phyloP scores from a whole-genome alignment of 2,329 filamentous ascomycete species.

The Microdochium nivale region DNA sequence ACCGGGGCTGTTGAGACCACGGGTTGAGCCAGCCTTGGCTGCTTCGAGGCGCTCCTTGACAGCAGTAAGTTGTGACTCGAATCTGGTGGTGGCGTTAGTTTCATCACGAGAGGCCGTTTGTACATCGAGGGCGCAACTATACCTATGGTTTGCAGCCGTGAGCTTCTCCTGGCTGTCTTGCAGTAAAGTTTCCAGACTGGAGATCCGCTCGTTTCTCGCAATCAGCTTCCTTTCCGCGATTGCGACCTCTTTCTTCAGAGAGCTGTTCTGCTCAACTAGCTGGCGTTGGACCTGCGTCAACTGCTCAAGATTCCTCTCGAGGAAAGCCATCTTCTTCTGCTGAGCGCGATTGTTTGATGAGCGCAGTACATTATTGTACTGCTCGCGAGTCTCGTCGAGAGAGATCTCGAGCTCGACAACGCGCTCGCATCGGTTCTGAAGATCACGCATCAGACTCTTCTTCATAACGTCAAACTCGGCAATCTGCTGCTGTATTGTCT shows the following conservation, averaged over 20 bases:
- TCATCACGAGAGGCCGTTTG: neutral
- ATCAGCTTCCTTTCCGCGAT: conserved; percentile 97
- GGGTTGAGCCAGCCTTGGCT: conserved; percentile 84
- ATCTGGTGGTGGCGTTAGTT: conserved; percentile 45
- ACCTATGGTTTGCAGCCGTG: conserved; percentile 95
- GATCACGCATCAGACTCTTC: conserved; percentile 97
- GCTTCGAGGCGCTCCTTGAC: conserved; percentile 97
- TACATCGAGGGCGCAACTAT: conserved; percentile 25
- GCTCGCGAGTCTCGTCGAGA: conserved; percentile 91
- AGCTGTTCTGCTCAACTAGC: conserved; percentile 94
- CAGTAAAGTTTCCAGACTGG: conserved; percentile 82
- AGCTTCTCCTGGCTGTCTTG: conserved; percentile 98
- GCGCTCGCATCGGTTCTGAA: conserved; percentile 96
- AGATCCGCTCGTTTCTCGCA: conserved; percentile 92
- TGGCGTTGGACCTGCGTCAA: conserved; percentile 95
- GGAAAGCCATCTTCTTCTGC: conserved; percentile 99
- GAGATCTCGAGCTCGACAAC: conserved; percentile 98
- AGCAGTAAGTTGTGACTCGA: conserved; percentile 91
- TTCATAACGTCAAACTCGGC: conserved; percentile 99
- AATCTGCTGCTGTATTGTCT: conserved; percentile 95
- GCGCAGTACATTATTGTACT: conserved; percentile 97
- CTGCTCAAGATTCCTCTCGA: conserved; percentile 96
- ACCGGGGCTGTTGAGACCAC: conserved; percentile 59
- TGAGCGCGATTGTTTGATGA: conserved; percentile 97
- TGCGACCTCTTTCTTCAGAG: conserved; percentile 96